phyloP scores from a whole-genome alignment of 202 grass and related monocot species.

The Eragrostis tef region DNA sequence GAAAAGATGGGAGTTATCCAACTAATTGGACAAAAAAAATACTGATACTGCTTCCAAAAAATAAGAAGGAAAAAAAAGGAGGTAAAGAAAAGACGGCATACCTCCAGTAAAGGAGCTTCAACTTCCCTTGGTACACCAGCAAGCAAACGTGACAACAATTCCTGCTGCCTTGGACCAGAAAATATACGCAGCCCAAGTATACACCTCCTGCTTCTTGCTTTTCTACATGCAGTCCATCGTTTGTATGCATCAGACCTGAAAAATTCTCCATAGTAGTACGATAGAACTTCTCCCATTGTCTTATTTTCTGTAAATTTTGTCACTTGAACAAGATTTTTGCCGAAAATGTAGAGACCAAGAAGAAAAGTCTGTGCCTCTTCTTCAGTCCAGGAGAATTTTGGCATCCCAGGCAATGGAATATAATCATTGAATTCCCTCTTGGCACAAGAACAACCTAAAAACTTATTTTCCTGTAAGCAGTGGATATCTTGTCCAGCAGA shows the following conservation, averaged over 20 bases:
- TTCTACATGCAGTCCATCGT: conserved; percentile 73
- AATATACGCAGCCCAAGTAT: conserved; percentile 86
- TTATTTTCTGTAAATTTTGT: conserved; percentile 63
- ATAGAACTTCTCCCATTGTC: conserved; percentile 74
- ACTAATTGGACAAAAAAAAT: conserved; percentile 14
- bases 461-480: conserved; percentile 21
- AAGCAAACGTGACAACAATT: conserved; percentile 74
- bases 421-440: conserved; percentile 40
- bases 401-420: conserved; percentile 60
- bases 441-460: conserved; percentile 35
- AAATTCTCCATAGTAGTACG: conserved; percentile 88
- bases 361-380: conserved; percentile 74
- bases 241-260: conserved; percentile 70
- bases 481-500: conserved; percentile 44
- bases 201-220: conserved; percentile 74
- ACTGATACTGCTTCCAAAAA: background rate
- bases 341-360: conserved; percentile 88
- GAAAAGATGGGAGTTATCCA: background rate
- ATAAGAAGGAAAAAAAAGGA: conserved; percentile 25
- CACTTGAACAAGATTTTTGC: conserved; percentile 84
- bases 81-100: conserved; percentile 41
- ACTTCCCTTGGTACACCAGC: conserved; percentile 56
- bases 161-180: conserved; percentile 77
- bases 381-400: conserved; percentile 62
- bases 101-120: conserved; percentile 80